Base-by-base conservation (phyloP, 306 rosid species). In the Argentina anserina region DNA sequence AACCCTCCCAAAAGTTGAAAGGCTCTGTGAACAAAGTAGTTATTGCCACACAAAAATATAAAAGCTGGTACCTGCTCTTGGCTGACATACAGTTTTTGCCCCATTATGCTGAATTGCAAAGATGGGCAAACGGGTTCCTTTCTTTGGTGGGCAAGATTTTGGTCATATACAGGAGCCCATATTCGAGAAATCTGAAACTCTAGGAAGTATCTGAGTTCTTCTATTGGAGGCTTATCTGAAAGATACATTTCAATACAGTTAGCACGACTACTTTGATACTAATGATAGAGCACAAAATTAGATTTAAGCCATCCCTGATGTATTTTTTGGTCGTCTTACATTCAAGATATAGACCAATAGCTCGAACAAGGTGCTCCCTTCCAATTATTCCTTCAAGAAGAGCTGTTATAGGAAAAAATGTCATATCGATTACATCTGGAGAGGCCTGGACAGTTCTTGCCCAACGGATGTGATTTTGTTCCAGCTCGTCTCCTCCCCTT, bases 61-160 rank as follows among this genome's bases (percentile, higher is more conserved):
- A n/a, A n/a, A n/a, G 0, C 21, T 36, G 73, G 41, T 79, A 90
- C 98, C 96, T 93, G 98, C 68, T 93, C 98, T 72, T 90, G 96
- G 79, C 97, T 93, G 79, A 93, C 87, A 39, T 90, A 84, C 52
- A 93, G 92, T 67, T 93, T 93, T 74, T 93, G 96, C 68, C 98
- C 97, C 98, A 93, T 93, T 71, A 93, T 85, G 81, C 98, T 93
- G 86, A 93, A 93, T 49, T 90, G 98, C 79, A 93, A 84, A 76
- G 90, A 93, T 67, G 96, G 98, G 80, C 97, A 93, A 73, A 90
- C 93, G 62, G 98, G 98, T 83, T 93, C 98, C 82, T 93, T 93
- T 75, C 98, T 85, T 82, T 84, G 97, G 75, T 78, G 98, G 60
- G 92, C 96, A 67, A 86, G 87, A 76, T 87, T 76, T 65, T 77